A percentile compares a stretch with the other conserved stretches of the same genome.
Evolutionary conservation across 495 filamentous ascomycete genomes (phyloP).

Genomic region (Penicillium chermesinum): DNA sequence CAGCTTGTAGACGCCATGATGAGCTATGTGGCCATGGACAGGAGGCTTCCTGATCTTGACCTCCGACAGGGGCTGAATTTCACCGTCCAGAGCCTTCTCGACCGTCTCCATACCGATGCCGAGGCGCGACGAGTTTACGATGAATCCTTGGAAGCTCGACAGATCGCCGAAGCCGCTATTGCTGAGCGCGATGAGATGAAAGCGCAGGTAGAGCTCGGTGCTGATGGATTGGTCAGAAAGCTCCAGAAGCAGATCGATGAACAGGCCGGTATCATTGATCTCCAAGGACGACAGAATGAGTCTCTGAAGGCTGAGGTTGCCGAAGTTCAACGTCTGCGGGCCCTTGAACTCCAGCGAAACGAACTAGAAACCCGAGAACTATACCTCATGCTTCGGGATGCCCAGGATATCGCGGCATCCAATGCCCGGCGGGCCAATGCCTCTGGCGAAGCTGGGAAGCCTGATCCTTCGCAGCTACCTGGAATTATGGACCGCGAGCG

Average conservation of each 20-base stretch:
- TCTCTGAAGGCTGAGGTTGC: conserved; percentile 82
- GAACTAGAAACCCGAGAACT: conserved; percentile 94
- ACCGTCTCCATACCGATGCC: conserved; percentile 92
- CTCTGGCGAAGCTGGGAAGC: conserved; percentile 46
- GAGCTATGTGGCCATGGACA: conserved; percentile 98
- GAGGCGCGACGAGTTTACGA: conserved; percentile 88
- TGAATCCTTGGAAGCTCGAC: conserved; percentile 80
- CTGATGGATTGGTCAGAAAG: conserved; percentile 89
- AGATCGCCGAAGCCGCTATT: conserved; percentile 90
- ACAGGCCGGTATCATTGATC: conserved; percentile 82
- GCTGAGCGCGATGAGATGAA: conserved; percentile 96
- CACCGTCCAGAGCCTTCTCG: conserved; percentile 89
- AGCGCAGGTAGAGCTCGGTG: conserved; percentile 85
- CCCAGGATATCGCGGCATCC: conserved; percentile 88
- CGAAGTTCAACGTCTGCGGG: conserved; percentile 77
- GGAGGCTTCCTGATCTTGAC: conserved; percentile 91
- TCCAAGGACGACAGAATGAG: conserved; percentile 80
- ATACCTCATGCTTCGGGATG: conserved; percentile 97
- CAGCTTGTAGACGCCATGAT: conserved; percentile 97
- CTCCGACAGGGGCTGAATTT: conserved; percentile 96
- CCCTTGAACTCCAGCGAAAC: conserved; percentile 89
- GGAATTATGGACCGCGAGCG: conserved; percentile 89
- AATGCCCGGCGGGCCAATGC: conserved; percentile 62
- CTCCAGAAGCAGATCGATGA: conserved; percentile 91
- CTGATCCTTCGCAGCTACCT: conserved; percentile 72